Evolutionary conservation across 1,284 basidiomycete genomes (phyloP).

Genomic region (Naganishia sp.): DNA sequence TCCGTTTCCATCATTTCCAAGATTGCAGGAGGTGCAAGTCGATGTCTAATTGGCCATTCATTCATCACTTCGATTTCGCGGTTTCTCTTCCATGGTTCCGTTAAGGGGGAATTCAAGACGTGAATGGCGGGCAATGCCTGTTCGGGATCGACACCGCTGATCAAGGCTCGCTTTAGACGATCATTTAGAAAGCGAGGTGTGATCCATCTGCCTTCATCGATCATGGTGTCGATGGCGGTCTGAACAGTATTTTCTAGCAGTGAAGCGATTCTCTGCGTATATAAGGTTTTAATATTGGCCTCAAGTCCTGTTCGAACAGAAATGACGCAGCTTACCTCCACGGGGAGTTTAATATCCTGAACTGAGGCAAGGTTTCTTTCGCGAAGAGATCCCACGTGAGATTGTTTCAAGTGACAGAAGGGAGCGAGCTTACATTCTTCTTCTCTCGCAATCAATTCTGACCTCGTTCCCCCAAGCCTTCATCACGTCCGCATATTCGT

Average conservation of each 20-base stretch:
- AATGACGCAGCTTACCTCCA: background rate
- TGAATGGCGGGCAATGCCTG: conserved; percentile 7
- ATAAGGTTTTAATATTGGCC: too few relatives aligned
- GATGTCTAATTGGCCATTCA: conserved; percentile 2
- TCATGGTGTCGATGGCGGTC: conserved; percentile 1
- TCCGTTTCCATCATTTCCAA: conserved; percentile 6
- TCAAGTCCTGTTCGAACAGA: too few relatives aligned
- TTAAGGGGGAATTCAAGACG: background rate
- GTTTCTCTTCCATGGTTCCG: background rate
- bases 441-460: conserved; percentile 1
- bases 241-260: background rate
- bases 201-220: conserved; percentile 14
- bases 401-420: too few relatives aligned
- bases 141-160: background rate
- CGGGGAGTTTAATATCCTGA: background rate
- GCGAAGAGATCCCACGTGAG: too few relatives aligned
- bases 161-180: background rate
- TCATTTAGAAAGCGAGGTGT: conserved; percentile 11
- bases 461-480: background rate
- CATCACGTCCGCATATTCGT: background rate
- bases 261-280: background rate
- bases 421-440: background rate
- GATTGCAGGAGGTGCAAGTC: background rate
- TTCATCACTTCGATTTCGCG: background rate
- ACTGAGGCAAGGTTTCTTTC: too few relatives aligned